Percentiles rank a stretch among this genome's conserved stretches.
These are phyloP conservation scores for Cadophora sp. DNA, from an alignment of 2,329 filamentous ascomycete genomes.

Conservation along the genomic window DNA sequence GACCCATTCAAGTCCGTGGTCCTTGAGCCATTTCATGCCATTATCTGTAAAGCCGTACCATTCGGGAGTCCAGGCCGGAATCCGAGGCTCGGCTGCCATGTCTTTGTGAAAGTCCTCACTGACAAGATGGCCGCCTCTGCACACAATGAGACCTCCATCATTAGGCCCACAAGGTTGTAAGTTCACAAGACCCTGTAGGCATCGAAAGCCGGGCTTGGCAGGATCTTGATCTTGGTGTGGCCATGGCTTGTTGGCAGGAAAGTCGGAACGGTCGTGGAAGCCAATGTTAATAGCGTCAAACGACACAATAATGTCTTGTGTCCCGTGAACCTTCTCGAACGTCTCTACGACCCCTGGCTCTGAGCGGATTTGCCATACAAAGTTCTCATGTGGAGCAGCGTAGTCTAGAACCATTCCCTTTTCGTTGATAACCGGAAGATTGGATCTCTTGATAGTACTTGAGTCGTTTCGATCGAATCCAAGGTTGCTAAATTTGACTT, in stretches of 20 bases:
- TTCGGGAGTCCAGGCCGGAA: conserved; percentile 15
- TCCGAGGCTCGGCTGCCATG: conserved; percentile 5
- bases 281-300: conserved; percentile 53
- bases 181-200: conserved; percentile 54
- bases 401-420: conserved; percentile 57
- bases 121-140: conserved; percentile 40
- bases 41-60: conserved; percentile 21
- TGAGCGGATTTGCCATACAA: conserved; percentile 47
- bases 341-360: conserved; percentile 48
- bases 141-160: conserved; percentile 46
- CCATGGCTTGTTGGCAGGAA: conserved; percentile 43
- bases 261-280: conserved; percentile 30
- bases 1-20: conserved; percentile 46
- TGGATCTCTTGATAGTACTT: conserved; percentile 44
- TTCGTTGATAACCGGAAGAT: conserved; percentile 50
- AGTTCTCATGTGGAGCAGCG: conserved; percentile 50
- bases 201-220: conserved; percentile 49
- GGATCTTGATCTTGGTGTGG: conserved; percentile 50
- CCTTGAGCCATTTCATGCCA: conserved; percentile 52
- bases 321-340: conserved; percentile 50
- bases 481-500: conserved; percentile 28
- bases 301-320: conserved; percentile 51
- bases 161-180: conserved; percentile 42
- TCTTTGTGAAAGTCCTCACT: conserved; percentile 41
- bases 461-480: conserved; percentile 47